Evolutionary conservation across 2,329 filamentous ascomycete species (phyloP), one percentile per base, ranked within the genome.

Genomic region (Didymella pinodella): DNA sequence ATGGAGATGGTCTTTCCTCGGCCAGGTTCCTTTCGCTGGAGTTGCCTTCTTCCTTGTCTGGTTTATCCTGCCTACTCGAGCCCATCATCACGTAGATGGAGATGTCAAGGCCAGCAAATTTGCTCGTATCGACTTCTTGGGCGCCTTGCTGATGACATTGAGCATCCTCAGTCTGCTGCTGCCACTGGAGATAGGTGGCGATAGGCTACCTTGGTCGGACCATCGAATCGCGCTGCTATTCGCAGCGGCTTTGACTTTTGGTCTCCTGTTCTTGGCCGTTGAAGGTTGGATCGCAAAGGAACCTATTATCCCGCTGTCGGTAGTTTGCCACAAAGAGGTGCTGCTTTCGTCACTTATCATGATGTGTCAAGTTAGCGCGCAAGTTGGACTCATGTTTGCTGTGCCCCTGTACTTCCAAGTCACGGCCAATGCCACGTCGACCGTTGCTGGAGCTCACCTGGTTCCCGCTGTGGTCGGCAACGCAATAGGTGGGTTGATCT

Each of bases 351-450:
- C 85, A 57, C 57, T 83, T 0, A 83, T 88, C 36, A 79, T 81
- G 22, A 76, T 78, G 2, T 75, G 84, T 0, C 87, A 90, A 61
- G 76, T 79, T 0, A 80, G 82, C 0, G 85, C 86, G 0, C 89
- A 91, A 66, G 73, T 86, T 8, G 83, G 82, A 75, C 80, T 88
- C 69, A 87, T 90, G 84, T 88, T 87, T 53, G 83, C 84, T 0
- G 83, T 91, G 0, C 89, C 89, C 0, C 74, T 91, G 0, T 91
- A 91, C 75, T 92, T 91, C 63, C 86, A 90, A 57, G 83, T 89
- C 0, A 88, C 88, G 0, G 77, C 83, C 5, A 77, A 80, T 0
- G 83, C 82, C 2, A 86, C 85, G 0, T 86, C 84, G 44, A 86
- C 88, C 0, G 76, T 79, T 1, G 87, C 88, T 0, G 83, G 83